Percentiles rank a stretch among this genome's conserved stretches.
These are phyloP conservation scores for Trichoderma sp. DNA, from an alignment of 2,329 filamentous ascomycete genomes.

Conservation along the genomic window DNA sequence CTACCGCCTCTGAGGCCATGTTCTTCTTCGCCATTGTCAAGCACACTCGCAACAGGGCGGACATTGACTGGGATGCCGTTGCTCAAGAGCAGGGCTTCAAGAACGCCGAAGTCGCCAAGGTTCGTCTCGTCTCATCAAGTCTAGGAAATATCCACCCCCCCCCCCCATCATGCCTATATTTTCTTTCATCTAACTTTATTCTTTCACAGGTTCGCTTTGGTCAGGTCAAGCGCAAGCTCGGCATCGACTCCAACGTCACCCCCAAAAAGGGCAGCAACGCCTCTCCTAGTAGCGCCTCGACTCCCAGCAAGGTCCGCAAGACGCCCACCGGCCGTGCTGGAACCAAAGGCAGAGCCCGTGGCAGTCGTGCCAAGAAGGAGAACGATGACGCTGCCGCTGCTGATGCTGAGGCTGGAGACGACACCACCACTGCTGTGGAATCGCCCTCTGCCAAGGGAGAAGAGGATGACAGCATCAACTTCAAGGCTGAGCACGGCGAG, in stretches of 20 bases:
- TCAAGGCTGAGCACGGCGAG: conserved; percentile 13
- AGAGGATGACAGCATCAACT: neutral
- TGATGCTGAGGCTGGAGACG: conserved; percentile 27
- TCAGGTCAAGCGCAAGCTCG: conserved; percentile 52
- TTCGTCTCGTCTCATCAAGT: conserved; percentile 32
- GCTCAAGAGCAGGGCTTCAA: conserved; percentile 48
- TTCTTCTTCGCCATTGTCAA: conserved; percentile 50
- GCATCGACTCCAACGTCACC: conserved; percentile 35
- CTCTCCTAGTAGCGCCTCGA: conserved; percentile 18
- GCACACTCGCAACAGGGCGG: conserved; percentile 45
- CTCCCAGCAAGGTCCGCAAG: conserved; percentile 38
- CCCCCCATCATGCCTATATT: neutral
- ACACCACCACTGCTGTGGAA: neutral
- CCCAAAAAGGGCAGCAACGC: conserved; percentile 33
- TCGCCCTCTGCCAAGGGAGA: conserved; percentile 26
- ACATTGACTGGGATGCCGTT: conserved; percentile 52
- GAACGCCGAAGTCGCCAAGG: conserved; percentile 49
- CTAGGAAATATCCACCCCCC: neutral
- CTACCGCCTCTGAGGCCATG: conserved; percentile 45
- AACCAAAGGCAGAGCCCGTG: conserved; percentile 32
- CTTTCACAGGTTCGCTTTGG: conserved; percentile 47
- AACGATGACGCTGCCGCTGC: conserved; percentile 26
- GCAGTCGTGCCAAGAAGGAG: conserved; percentile 28
- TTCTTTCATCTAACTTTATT: neutral
- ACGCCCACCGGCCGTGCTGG: conserved; percentile 30